Base-by-base conservation (phyloP, 495 filamentous ascomycete species). In the Penicillium herquei region DNA sequence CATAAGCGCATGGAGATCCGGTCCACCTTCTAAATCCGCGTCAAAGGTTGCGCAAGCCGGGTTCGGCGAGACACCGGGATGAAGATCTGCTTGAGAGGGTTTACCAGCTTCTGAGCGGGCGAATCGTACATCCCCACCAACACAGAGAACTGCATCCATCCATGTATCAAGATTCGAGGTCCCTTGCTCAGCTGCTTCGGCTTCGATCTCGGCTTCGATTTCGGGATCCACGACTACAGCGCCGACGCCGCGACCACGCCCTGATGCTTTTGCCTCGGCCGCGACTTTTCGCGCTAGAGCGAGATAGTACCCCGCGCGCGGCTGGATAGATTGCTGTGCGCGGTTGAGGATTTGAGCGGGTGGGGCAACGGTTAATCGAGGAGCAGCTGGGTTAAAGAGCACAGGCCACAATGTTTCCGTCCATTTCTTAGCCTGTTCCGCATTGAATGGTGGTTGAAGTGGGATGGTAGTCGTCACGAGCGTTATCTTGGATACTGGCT, bases 391-490 rank as follows among this genome's bases (percentile, higher is more conserved):
- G 84, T 92, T 91, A 75, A 95, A 98, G 7, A 90, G 78, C 6
- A 88, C 85, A 0, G 94, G 95, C 94, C 94, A 98, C 66, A 91
- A 87, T 30, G 81, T 78, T 26, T 81, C 74, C 32, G 83, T 85
- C 91, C 90, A 96, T 68, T 78, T 69, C 8, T 84, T 78, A 6
- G 94, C 91, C 73, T 96, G 90, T 10, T 83, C 68, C 17, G 80
- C 68, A 16, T 87, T 92, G 18, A 87, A 86, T 0, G 94, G 92
- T 26, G 91, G 81, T 11, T 88, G 73, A 39, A 86, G 76, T 14
- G 94, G 94, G 16, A 98, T 84, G 3, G 78, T 73, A 16, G 87
- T 78, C 9, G 74, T 76, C 43, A 75, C 59, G 16, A 84, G 77
- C 42, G 43, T 17, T 33, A 70, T 50, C 65, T 67, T 52, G 70